phyloP scores from a whole-genome alignment of 352 stramenopile genomes.

The Pythium coloratum region DNA sequence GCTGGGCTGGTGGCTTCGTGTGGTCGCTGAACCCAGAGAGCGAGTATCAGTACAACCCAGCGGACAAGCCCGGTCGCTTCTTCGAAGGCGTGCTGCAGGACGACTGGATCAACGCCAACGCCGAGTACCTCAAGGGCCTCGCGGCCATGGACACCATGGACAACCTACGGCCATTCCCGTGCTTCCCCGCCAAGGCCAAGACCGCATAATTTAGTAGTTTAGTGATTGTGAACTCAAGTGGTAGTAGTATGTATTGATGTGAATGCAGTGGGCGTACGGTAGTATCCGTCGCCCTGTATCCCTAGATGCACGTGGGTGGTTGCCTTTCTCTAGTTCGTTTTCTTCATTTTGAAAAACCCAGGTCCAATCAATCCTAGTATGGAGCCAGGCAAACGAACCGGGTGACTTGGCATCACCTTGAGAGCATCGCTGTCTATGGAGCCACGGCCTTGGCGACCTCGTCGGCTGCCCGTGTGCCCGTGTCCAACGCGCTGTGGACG shows the following conservation, averaged over 20 bases:
- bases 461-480: slow-evolving; percentile 56
- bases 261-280: neutral
- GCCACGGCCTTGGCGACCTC: slow-evolving; percentile 51
- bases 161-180: slow-evolving; percentile 65
- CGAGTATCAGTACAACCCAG: slow-evolving; percentile 76
- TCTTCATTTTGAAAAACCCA: neutral
- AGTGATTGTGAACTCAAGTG: neutral
- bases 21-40: slow-evolving; percentile 85
- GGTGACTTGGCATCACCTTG: neutral
- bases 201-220: neutral
- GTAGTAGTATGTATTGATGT: neutral
- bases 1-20: slow-evolving; percentile 76
- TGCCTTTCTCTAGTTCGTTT: neutral
- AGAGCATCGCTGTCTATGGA: neutral
- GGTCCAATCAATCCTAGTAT: too few species aligned
- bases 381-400: too few species aligned
- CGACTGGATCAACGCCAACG: slow-evolving; percentile 74
- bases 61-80: slow-evolving; percentile 50
- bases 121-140: slow-evolving; percentile 63
- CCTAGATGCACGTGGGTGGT: neutral
- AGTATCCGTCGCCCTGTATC: neutral
- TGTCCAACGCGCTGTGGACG: slow-evolving; percentile 82
- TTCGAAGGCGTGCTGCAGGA: slow-evolving; percentile 69
- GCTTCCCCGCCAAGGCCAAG: slow-evolving; percentile 35
- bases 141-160: slow-evolving; percentile 62